Conservation (phyloP, 768 basidiomycete genomes). For the Naematelia encephala region DNA sequence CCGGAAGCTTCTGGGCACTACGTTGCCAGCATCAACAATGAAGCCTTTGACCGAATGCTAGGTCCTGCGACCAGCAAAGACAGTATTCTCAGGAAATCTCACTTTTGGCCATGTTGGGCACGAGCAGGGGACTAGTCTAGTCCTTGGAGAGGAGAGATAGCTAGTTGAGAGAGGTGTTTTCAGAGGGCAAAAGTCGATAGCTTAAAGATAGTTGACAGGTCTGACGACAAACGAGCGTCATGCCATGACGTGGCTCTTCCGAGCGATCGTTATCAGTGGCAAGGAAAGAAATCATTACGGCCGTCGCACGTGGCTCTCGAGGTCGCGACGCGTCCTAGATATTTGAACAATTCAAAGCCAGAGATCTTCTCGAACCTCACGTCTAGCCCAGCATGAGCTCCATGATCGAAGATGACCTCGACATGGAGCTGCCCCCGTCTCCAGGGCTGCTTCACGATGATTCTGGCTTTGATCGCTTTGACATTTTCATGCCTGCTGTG, state of each 20-base stretch:
- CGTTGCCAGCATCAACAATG: not conserved
- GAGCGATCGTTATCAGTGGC: too few species aligned
- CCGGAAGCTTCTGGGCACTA: conserved; percentile 94
- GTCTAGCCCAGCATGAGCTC: not conserved
- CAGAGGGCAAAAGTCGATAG: not conserved
- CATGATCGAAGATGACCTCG: not conserved
- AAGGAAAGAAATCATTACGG: too few species aligned
- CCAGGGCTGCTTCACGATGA: not conserved
- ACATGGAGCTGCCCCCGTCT: not conserved
- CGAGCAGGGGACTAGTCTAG: too few species aligned
- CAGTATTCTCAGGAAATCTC: not conserved
- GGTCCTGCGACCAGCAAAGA: not conserved
- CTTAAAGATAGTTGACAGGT: not conserved
- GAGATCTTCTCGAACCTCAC: too few species aligned
- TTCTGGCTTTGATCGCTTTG: conserved; percentile 25
- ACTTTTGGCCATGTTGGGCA: conserved; percentile 8
- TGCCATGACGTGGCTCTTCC: not conserved
- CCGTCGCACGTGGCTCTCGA: too few species aligned
- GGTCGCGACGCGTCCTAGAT: too few species aligned
- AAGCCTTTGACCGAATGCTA: not conserved
- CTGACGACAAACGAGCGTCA: not conserved
- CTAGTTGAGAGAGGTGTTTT: not conserved
- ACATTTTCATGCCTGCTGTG: conserved; percentile 48
- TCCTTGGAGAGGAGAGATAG: not conserved
- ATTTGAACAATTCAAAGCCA: too few species aligned